Evolutionary conservation across 2,329 filamentous ascomycete genomes (phyloP), one percentile per base, ranked within the genome.

Genomic region (Neonectria magnoliae): DNA sequence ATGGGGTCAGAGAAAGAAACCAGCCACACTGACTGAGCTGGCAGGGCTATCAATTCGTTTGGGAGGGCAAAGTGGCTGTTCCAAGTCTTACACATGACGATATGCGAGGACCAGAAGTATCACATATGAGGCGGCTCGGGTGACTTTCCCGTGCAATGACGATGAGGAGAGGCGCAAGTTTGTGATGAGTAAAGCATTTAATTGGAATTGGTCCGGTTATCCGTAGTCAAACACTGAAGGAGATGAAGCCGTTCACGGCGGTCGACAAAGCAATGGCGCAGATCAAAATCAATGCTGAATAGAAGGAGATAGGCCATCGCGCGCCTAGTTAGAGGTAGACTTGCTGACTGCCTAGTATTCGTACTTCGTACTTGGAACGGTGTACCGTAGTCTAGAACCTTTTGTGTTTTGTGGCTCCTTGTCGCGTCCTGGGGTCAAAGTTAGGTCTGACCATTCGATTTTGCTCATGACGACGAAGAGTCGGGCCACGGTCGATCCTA

Each of bases 401-500:
- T 47, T 27, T 25, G 5, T 13, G 47, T 50, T n/a, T 29, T 27
- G 45, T 48, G n/a, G 45, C 33, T 36, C 45, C 25, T 8, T 48
- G 45, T 29, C 25, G 14, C 45, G 45, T 36, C 18, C 25, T 29
- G n/a, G 45, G 45, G 29, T 29, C 47, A 50, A 50, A 29, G 36
- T 38, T 20, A 16, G 47, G 48, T 51, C 48, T 51, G 48, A 29
- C 27, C 27, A 31, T n/a, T 50, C 16, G 27, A 50, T 27, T 16
- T n/a, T 29, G 47, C 10, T 50, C 25, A 51, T 51, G 48, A 51
- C 29, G 61, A 53, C 18, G 33, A 51, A 56, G 42, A 36, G 53
- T 50, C 48, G 52, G 59, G 60, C 38, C 41, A 73, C 57, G 67
- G 69, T 62, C 60, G 68, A 64, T 72, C 66, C 57, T 31, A 74